Evolutionary conservation across 768 basidiomycete genomes (phyloP), one percentile per base, ranked within the genome.

Genomic region (Mycena pura): DNA sequence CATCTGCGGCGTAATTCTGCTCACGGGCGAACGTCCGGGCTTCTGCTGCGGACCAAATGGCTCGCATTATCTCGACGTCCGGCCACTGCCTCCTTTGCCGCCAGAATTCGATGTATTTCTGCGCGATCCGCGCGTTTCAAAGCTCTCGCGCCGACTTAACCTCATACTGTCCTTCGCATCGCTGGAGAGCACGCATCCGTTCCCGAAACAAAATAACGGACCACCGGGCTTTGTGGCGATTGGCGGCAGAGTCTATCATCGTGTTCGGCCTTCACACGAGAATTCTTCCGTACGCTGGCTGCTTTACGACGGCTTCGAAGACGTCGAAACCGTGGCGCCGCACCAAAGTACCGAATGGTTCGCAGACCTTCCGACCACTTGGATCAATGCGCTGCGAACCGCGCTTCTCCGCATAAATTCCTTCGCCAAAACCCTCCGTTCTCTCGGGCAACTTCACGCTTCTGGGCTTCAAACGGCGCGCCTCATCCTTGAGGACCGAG

Each of bases 1-100:
- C 6, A 14, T 27, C 11, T 69, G 69, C 46, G 14, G 47, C 14
- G 40, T 71, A 28, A 8, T 40, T 2, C 67, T 72, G 13, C 50
- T 72, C 2, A 72, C 69, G 6, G 70, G 68, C 27, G 70, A 72
- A 46, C 29, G 40, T 3, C 28, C 58, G 5, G 71, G 69, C 6
- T 72, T 71, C 44, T 72, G 71, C 47, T 72, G 70, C 60, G 70
- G 70, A 5, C 51, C 50, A 3, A 50, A 59, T 11, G 70, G 70
- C 2, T 28, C 28, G 11, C 39, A 44, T 13, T 41, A 62, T 17
- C 3, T 46, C 13, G 48, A 55, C 28, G 68, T 66, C 28, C 63
- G 64, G 10, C 67, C 71, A 6, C 60, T 72, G 17, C 70, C 71
- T 6, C 34, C 29, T 11, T 21, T 53, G 6, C 51, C 51, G 8